Evolutionary conservation across 495 filamentous ascomycete species (phyloP), one percentile per base, ranked within the genome.

Genomic region (Xanthoparmelia taractica): DNA sequence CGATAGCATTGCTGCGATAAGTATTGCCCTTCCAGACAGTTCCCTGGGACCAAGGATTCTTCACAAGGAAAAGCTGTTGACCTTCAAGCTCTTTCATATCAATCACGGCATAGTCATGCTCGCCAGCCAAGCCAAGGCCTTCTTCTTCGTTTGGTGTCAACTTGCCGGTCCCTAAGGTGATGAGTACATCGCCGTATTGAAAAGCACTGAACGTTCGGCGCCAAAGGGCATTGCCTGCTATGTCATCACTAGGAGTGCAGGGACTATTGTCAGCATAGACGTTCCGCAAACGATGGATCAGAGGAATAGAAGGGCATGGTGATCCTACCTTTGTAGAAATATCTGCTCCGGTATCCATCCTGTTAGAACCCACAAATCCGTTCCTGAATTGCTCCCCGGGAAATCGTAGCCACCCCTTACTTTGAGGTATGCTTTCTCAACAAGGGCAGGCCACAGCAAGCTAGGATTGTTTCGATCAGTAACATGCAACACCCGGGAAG

Each of bases 351-450:
- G 94, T 61, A 99, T 90, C 94, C 94, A 99, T 36, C 93, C 92
- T 2, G 88, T 95, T 57, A 99, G 73, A 17, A 92, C 85, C 78
- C 90, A 90, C 4, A 99, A 75, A 71, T 99, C 94, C 8, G 92
- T 96, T 3, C 89, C 92, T 4, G 92, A 97, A 71, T 99, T 97
- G 68, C 93, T 97, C n/a, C 94, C 94, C 3, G 94, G 94, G 67
- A 99, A 97, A 66, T 97, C 91, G 73, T 99, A 99, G 38, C 94
- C 95, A 38, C 95, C 95, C 27, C 91, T 83, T 11, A 97, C 82
- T 75, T 97, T 99, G n/a, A 99, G 77, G 65, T 97, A 99, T 5
- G 94, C 94, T 70, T 99, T 99, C 73, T 99, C 94, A 40, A 97
- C 76, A 34, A 99, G 76, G 31, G 94, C 92, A n/a, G 93, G 94